Evolutionary conservation across 345 rosid species (phyloP), one percentile per base, ranked within the genome.

Genomic region (Psidium guajava): DNA sequence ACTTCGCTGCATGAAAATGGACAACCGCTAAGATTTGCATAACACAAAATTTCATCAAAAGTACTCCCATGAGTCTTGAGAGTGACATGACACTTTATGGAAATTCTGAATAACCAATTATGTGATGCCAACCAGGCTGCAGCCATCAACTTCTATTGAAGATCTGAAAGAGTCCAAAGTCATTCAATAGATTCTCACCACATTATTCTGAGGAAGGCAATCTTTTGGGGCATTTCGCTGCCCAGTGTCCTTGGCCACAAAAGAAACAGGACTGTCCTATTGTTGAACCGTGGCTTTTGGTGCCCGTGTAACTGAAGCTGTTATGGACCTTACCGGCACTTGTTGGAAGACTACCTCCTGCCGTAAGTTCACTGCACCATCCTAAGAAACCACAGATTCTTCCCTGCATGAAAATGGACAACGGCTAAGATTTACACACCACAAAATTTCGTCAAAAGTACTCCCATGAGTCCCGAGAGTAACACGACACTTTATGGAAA

Each of bases 351-450:
- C 84, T 82, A 87, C 86, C 83, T 80, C 83, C 84, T 22, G 69
- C 87, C 21, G 87, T 57, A 22, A 85, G 84, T 82, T 90, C 92
- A 49, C 88, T 85, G 90, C 94, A 92, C 95, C 95, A 93, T 88
- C 91, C 92, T 88, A 93, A 93, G 92, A 89, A 93, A 84, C 94
- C 92, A 88, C 95, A 92, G 47, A 93, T 86, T 11, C 85, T 15
- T 84, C 54, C 90, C 91, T 88, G 82, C 84, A 84, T 8, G 15
- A 8, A 85, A 12, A 82, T 27, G 80, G 8, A 81, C 3, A 24
- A 8, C 36, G 32, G 42, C 28, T 50, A 58, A 59, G 52, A 84
- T n/a, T 22, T 49, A 22, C 54, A 14, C 25, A 40, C 81, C 13
- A 61, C 50, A 59, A 32, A 59, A 83, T 51, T 51, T 82, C 2